phyloP scores from a whole-genome alignment of 352 stramenopile genomes.

The Phytophthora parvispora region DNA sequence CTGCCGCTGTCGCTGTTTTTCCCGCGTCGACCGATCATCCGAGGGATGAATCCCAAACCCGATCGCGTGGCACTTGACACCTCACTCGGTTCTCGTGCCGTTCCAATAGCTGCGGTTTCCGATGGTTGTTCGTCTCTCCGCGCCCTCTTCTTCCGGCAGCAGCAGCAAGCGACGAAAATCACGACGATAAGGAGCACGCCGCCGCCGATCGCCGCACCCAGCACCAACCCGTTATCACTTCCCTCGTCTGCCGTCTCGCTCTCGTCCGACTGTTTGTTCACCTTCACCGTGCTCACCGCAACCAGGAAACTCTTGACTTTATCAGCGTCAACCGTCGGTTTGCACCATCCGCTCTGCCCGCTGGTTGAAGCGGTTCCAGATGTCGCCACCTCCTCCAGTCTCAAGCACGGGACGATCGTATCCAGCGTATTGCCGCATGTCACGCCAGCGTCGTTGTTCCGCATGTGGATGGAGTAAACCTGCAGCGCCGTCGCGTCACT shows the following conservation, averaged over 20 bases:
- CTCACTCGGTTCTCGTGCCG: slow-evolving; percentile 10
- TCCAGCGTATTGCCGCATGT: slow-evolving; percentile 44
- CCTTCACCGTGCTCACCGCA: slow-evolving; percentile 15
- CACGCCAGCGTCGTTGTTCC: slow-evolving; percentile 20
- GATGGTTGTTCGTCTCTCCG: background rate
- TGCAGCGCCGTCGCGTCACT: slow-evolving; percentile 14
- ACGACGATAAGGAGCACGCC: slow-evolving; percentile 23
- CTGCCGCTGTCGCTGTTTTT: slow-evolving; percentile 28
- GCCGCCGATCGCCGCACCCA: slow-evolving; percentile 22
- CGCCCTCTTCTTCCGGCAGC: slow-evolving; percentile 30
- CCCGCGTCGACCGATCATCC: slow-evolving; percentile 20
- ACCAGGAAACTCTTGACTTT: slow-evolving; percentile 37
- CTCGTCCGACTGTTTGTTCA: slow-evolving; percentile 18
- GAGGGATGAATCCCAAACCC: slow-evolving; percentile 24
- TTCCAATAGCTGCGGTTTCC: slow-evolving; percentile 16
- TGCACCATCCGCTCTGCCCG: slow-evolving; percentile 38
- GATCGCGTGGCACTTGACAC: slow-evolving; percentile 7
- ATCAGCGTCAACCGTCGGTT: slow-evolving; percentile 37
- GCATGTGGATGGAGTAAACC: slow-evolving; percentile 59
- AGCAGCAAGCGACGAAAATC: slow-evolving; percentile 21
- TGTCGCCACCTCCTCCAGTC: slow-evolving; percentile 20
- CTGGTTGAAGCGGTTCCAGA: background rate
- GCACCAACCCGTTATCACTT: slow-evolving; percentile 18
- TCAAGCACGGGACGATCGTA: slow-evolving; percentile 53
- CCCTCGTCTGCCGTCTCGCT: background rate